Percentiles rank a stretch among this genome's conserved stretches.
Conservation (phyloP, 2,329 filamentous ascomycete genomes). For the Colletotrichum sp. region DNA sequence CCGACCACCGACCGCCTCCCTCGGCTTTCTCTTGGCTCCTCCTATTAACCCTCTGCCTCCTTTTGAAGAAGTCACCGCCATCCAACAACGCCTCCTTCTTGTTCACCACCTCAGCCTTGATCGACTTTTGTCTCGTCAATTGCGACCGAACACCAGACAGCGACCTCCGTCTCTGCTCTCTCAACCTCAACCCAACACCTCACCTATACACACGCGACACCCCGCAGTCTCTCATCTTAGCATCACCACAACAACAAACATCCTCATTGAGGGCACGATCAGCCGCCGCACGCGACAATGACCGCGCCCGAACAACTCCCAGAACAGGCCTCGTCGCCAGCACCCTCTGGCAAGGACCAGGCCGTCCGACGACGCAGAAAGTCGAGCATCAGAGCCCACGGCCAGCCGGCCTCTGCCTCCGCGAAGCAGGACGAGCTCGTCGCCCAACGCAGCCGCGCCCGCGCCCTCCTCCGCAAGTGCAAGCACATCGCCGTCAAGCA, state of each 20-base stretch:
- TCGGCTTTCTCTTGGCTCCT: background rate
- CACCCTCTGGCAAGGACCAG: constrained; percentile 5
- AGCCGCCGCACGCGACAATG: background rate
- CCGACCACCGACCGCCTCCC: background rate
- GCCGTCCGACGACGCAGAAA: constrained; percentile 16
- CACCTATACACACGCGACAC: background rate
- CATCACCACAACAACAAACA: background rate
- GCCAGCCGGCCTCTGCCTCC: background rate
- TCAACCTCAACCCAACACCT: background rate
- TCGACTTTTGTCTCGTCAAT: background rate
- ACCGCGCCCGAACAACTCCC: constrained; percentile 14
- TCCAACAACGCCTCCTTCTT: background rate
- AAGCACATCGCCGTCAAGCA: constrained; percentile 21
- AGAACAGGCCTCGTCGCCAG: background rate
- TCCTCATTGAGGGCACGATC: background rate
- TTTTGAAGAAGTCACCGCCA: background rate
- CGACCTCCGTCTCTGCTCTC: background rate
- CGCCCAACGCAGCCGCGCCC: constrained; percentile 17
- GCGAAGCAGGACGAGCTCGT: constrained; percentile 16
- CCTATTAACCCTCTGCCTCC: background rate
- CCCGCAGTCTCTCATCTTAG: background rate
- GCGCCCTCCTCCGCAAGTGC: constrained; percentile 15
- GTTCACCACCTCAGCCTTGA: background rate
- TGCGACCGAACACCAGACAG: background rate
- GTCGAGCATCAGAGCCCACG: constrained; percentile 17